Conservation (phyloP, 805 yeast species). For the Limtongia smithiae region DNA sequence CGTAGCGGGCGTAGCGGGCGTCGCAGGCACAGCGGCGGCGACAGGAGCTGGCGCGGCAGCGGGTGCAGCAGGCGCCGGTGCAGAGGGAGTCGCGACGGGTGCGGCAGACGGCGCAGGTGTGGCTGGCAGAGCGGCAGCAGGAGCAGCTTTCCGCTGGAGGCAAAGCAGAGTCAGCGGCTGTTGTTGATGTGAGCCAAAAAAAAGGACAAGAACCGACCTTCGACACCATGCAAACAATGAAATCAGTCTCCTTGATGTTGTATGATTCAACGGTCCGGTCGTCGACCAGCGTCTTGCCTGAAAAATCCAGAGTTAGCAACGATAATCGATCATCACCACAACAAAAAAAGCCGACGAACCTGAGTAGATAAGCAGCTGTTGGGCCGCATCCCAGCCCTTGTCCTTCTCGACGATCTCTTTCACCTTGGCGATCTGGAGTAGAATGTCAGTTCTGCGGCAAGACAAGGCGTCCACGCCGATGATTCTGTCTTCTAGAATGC, state of each 20-base stretch:
- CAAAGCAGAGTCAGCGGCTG: background rate
- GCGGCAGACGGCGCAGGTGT: constrained; percentile 26
- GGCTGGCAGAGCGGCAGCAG: constrained; percentile 26
- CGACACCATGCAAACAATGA: constrained; percentile 87
- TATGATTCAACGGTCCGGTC: constrained; percentile 67
- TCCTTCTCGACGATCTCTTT: constrained; percentile 68
- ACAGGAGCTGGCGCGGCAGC: constrained; percentile 29
- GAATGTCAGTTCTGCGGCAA: background rate
- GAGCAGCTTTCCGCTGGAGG: constrained; percentile 12
- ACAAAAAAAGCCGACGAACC: constrained; percentile 42
- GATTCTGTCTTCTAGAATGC: too few relatives aligned
- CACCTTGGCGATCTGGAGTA: constrained; percentile 51
- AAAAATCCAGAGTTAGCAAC: background rate
- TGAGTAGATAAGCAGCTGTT: constrained; percentile 86
- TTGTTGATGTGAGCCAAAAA: background rate
- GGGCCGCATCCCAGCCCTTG: constrained; percentile 65
- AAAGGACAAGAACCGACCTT: constrained; percentile 35
- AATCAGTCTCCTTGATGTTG: constrained; percentile 76
- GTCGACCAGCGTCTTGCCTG: constrained; percentile 79
- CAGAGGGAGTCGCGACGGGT: constrained; percentile 24
- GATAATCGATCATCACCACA: background rate
- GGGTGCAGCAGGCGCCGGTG: constrained; percentile 12
- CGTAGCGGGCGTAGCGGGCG: constrained; percentile 27
- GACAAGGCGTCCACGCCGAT: too few relatives aligned
- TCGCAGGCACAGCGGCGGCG: constrained; percentile 29